Evolutionary conservation across 306 rosid species (phyloP), one percentile per base, ranked within the genome.

Genomic region (Malus sylvestris): DNA sequence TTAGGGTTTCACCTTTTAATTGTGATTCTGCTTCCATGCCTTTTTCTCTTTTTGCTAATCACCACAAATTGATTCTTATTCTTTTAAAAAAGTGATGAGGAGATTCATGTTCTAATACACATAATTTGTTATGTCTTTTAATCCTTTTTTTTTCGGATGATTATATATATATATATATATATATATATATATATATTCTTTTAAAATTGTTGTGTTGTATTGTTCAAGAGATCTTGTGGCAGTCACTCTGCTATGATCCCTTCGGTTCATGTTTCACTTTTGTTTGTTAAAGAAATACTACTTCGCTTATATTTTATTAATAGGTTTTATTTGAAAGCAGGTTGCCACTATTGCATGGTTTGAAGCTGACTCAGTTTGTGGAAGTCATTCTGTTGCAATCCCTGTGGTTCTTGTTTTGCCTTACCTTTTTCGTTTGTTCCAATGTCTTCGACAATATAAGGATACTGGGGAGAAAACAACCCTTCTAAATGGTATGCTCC

Each of bases 291-390:
- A 14, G 53, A 72, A 11, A 52, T 53, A 32, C 22, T 33, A 11
- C 61, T 87, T 80, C 67, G 59, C 53, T 76, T 83, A 10, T 76
- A 49, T 78, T 40, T 69, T 81, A 67, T 74, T 78, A 66, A 71
- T 74, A 74, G 68, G 52, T 58, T 46, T 70, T 83, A 18, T 64
- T 49, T 79, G 68, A 55, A 71, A 73, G 38, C 85, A 96, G 99
- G 99, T 96, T 87, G 99, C 99, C 62, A 96, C 99, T 68, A 92
- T 96, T 81, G 99, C 98, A 38, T 96, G 99, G 98, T 89, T 96
- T 83, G 99, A 96, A 91, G 99, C 97, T 75, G 99, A 96, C 84
- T 96, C 99, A 81, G 91, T 93, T 76, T 96, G 99, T 76, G 99
- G 99, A 42, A 88, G 99, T 83, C 99, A 96, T 87, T 91, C 98